Conservation (phyloP, 2,329 filamentous ascomycete species). For the Fusarium xylarioides region DNA sequence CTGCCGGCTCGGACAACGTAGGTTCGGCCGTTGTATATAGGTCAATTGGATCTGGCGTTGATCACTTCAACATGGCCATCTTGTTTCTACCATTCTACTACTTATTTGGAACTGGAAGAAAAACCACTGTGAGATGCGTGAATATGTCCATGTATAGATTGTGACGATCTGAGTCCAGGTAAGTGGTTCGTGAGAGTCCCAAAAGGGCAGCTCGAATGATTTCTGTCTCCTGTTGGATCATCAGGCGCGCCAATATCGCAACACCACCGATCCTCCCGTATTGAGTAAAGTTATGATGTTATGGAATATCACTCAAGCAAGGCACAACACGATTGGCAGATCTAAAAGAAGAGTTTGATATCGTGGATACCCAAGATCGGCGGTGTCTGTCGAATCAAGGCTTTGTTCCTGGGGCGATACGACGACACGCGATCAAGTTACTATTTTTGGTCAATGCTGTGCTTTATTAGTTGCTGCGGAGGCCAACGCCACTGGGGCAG, state of each 20-base stretch:
- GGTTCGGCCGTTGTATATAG: constrained; percentile 43
- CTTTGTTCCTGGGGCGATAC: constrained; percentile 30
- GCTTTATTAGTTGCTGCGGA: constrained; percentile 2
- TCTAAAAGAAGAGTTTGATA: neutral
- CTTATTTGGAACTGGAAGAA: neutral
- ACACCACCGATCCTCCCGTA: neutral
- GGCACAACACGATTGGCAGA: neutral
- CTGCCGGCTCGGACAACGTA: constrained; percentile 32
- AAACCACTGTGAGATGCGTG: neutral
- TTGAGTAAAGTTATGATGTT: neutral
- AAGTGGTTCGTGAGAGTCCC: neutral
- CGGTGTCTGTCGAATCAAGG: constrained; percentile 15
- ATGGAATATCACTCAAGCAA: neutral
- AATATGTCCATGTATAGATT: neutral
- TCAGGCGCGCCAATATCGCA: neutral
- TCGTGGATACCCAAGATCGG: constrained; percentile 15
- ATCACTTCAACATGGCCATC: constrained; percentile 32
- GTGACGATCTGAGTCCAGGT: neutral
- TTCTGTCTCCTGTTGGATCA: neutral
- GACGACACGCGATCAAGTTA: constrained; percentile 36
- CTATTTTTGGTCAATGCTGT: constrained; percentile 38
- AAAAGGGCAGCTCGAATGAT: neutral
- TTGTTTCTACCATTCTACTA: constrained; percentile 20
- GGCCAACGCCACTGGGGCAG: neutral
- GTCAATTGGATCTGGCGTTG: constrained; percentile 42